Evolutionary conservation across 768 basidiomycete genomes (phyloP).

Genomic region (Fomitopsis pulvina): DNA sequence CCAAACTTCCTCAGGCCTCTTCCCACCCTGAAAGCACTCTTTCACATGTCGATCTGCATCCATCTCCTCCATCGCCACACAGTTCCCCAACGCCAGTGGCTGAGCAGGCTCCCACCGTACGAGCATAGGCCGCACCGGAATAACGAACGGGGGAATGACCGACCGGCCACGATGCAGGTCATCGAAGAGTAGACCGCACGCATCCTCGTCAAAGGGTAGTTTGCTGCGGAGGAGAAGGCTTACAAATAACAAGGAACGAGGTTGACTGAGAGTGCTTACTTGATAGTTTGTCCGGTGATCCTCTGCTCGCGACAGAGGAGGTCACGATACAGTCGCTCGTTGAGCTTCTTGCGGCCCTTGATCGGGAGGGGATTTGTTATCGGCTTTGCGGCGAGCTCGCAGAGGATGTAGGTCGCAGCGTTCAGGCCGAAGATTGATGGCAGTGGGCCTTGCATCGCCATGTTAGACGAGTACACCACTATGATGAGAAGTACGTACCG

Average conservation of each 20-base stretch:
- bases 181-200: constrained; percentile 79
- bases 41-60: constrained; percentile 66
- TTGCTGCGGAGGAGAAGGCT: constrained; percentile 36
- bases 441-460: constrained; percentile 49
- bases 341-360: constrained; percentile 79
- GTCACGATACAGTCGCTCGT: constrained; percentile 72
- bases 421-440: constrained; percentile 90
- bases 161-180: constrained; percentile 80
- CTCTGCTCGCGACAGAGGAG: constrained; percentile 70
- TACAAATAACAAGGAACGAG: neutral
- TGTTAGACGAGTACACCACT: neutral
- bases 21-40: constrained; percentile 28
- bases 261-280: constrained; percentile 33
- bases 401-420: constrained; percentile 83
- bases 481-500: constrained; percentile 35
- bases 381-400: constrained; percentile 78
- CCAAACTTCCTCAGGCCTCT: constrained; percentile 56
- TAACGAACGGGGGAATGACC: constrained; percentile 67
- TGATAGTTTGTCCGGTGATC: constrained; percentile 48
- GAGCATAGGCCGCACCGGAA: constrained; percentile 67
- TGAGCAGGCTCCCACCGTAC: constrained; percentile 72
- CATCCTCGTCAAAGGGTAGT: constrained; percentile 77
- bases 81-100: constrained; percentile 71
- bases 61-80: constrained; percentile 72
- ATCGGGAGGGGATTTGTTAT: constrained; percentile 80